Evolutionary conservation across 2,329 filamentous ascomycete species (phyloP).

Genomic region (Samsoniella hepiali): DNA sequence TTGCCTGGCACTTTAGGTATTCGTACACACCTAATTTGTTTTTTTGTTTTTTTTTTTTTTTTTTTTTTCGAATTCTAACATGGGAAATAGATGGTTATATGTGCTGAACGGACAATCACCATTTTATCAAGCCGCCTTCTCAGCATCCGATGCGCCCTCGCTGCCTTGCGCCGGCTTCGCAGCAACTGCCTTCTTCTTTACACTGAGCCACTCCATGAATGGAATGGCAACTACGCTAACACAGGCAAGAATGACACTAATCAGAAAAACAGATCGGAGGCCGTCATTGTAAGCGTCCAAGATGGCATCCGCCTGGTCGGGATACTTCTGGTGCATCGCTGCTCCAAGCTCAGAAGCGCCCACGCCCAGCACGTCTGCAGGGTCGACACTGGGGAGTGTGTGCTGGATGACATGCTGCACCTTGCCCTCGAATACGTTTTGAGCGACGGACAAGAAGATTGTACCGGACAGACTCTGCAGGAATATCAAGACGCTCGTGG

Average conservation of each 20-base stretch:
- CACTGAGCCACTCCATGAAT: conserved; percentile 52
- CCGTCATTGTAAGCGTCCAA: conserved; percentile 53
- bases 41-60: no score
- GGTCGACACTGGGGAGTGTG: not conserved
- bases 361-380: conserved; percentile 5
- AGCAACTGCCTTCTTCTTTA: conserved; percentile 19
- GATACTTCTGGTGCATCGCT: not conserved
- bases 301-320: conserved; percentile 1
- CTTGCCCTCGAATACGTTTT: conserved; percentile 17
- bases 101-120: no score
- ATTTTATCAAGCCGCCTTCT: not conserved
- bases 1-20: no score
- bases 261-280: conserved; percentile 51
- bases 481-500: conserved; percentile 20
- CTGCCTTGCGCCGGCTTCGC: not conserved
- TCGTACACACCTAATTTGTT: no score
- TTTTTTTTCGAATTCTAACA: no score
- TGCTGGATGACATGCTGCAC: not conserved
- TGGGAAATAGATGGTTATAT: no score
- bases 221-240: conserved; percentile 48
- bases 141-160: not conserved
- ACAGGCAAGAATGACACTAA: conserved; percentile 47
- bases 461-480: conserved; percentile 17
- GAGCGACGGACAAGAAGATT: conserved; percentile 21
- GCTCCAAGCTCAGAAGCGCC: not conserved